These are phyloP conservation scores for Fistulina hepatica DNA, from an alignment of 1,284 basidiomycete species.

Conservation along the genomic window DNA sequence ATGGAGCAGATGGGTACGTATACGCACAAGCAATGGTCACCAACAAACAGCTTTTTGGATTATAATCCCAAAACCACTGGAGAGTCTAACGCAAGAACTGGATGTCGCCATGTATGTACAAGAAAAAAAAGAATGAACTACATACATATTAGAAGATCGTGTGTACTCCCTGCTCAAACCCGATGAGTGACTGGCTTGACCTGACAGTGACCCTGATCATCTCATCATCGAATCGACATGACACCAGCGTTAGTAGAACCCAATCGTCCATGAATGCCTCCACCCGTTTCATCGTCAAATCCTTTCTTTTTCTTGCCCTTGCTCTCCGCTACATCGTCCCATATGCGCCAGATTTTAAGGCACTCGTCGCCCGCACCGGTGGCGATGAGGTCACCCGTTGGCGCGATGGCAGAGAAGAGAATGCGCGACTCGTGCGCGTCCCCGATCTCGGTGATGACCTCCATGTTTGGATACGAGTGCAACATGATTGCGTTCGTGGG, in stretches of 20 bases:
- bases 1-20: no score
- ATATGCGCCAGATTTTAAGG: conserved; percentile 84
- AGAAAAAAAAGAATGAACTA: no score
- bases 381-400: conserved; percentile 80
- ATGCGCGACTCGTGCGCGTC: conserved; percentile 90
- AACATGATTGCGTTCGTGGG: conserved; percentile 66
- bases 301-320: conserved; percentile 38
- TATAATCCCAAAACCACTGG: no score
- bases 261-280: conserved; percentile 8
- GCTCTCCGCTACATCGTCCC: conserved; percentile 44
- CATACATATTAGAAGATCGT: no score
- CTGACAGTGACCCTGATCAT: no score
- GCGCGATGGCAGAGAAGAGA: conserved; percentile 75
- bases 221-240: conserved; percentile 3
- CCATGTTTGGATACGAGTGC: conserved; percentile 59
- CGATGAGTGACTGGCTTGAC: no score
- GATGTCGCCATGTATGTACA: no score
- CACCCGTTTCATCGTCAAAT: conserved; percentile 32
- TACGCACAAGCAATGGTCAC: no score
- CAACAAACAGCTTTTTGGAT: no score
- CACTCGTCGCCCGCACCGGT: conserved; percentile 86
- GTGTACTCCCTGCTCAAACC: no score
- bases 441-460: conserved; percentile 76
- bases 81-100: no score
- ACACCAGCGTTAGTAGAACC: conserved; percentile 1